Percentiles rank a stretch among this genome's conserved stretches.
Evolutionary conservation across 805 yeast genomes (phyloP).

Genomic region (Scheffersomyces amazonensis): DNA sequence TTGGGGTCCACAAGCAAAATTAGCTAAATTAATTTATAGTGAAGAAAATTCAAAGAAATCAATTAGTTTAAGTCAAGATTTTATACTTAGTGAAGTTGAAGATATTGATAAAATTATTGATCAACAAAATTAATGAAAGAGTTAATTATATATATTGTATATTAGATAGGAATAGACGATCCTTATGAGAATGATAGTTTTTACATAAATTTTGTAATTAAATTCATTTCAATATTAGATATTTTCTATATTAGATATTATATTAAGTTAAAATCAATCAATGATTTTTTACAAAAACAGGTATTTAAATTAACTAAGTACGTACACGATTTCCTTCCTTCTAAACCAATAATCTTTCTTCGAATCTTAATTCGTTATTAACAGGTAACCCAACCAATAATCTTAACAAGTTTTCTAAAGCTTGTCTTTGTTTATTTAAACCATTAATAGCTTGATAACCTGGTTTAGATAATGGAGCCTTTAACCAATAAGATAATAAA

Average conservation of each 20-base stretch:
- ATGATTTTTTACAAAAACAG: too few species aligned
- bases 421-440: constrained; percentile 90
- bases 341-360: constrained; percentile 64
- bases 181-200: too few species aligned
- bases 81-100: constrained; percentile 59
- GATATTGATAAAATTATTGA: constrained; percentile 70
- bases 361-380: constrained; percentile 88
- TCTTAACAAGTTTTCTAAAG: constrained; percentile 86
- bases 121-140: constrained; percentile 55
- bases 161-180: too few species aligned
- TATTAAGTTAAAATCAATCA: too few species aligned
- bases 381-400: constrained; percentile 88
- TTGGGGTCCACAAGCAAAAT: constrained; percentile 68
- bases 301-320: too few species aligned
- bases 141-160: not conserved
- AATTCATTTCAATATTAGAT: too few species aligned
- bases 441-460: constrained; percentile 92
- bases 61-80: constrained; percentile 59
- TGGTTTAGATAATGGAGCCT: constrained; percentile 91
- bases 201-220: too few species aligned
- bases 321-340: too few species aligned
- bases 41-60: constrained; percentile 42
- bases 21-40: constrained; percentile 60
- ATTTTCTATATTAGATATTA: too few species aligned
- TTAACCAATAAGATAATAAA: constrained; percentile 90